Evolutionary conservation across 1,139 yeast genomes (phyloP).

Genomic region (Lodderomyces pseudojiufengensis): DNA sequence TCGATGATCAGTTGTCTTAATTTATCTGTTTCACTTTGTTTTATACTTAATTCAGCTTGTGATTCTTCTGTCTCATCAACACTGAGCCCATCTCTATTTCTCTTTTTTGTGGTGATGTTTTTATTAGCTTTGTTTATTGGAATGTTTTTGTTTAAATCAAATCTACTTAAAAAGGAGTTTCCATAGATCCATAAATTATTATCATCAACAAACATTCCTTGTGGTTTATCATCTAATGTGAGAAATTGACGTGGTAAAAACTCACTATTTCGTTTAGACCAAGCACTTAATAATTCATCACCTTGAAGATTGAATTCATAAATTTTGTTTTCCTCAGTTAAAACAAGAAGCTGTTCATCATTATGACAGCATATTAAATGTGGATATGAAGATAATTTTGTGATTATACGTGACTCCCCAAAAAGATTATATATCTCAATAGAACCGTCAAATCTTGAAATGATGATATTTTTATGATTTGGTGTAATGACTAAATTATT

Average conservation of each 20-base stretch:
- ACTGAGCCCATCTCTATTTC: constrained; percentile 61
- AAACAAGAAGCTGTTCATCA: constrained; percentile 52
- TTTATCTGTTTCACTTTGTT: constrained; percentile 30
- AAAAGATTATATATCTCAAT: constrained; percentile 43
- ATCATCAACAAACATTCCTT: constrained; percentile 58
- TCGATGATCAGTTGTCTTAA: constrained; percentile 21
- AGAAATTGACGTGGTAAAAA: constrained; percentile 65
- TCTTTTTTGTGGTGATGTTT: constrained; percentile 41
- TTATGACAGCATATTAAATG: constrained; percentile 60
- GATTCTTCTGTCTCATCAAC: constrained; percentile 29
- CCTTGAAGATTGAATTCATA: constrained; percentile 56
- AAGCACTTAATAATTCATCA: constrained; percentile 51
- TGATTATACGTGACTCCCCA: constrained; percentile 23
- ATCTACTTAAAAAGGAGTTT: constrained; percentile 74
- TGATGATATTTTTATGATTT: constrained; percentile 43
- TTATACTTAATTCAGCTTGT: constrained; percentile 28
- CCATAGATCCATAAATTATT: constrained; percentile 78
- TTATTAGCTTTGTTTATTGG: constrained; percentile 39
- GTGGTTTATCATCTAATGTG: constrained; percentile 62
- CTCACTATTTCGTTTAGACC: constrained; percentile 81
- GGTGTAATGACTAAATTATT: constrained; percentile 49
- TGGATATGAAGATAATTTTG: constrained; percentile 56
- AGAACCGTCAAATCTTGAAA: constrained; percentile 63
- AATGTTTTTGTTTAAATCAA: constrained; percentile 63
- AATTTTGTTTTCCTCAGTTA: constrained; percentile 72